These are phyloP conservation scores for Oxyria digyna DNA, from an alignment of 148 eudicot species.

Conservation along the genomic window DNA sequence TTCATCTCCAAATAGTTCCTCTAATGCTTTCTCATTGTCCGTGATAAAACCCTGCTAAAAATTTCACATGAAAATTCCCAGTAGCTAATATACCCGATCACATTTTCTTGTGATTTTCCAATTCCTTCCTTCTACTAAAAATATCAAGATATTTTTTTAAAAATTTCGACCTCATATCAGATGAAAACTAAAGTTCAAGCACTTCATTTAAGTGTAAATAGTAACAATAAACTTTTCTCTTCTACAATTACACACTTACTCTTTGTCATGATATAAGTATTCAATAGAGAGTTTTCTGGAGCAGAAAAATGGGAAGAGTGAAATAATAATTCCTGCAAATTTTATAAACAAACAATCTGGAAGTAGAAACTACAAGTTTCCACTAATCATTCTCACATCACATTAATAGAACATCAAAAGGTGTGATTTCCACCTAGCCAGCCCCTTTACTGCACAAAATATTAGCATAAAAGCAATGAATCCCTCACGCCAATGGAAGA, in stretches of 20 bases:
- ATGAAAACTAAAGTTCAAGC: not conserved
- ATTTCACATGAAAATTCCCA: conserved; percentile 3
- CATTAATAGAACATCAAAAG: not conserved
- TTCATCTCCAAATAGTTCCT: conserved; percentile 86
- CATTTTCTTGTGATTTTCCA: not conserved
- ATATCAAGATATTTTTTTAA: not conserved
- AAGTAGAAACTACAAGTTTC: not conserved
- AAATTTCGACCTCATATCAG: not conserved
- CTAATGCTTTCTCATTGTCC: conserved; percentile 79
- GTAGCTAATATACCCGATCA: not conserved
- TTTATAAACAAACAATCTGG: not conserved
- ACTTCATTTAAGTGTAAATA: not conserved
- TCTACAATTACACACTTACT: not conserved
- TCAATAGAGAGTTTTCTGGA: not conserved
- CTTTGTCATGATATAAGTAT: not conserved
- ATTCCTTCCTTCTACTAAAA: not conserved
- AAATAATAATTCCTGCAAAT: not conserved
- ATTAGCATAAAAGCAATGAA: not conserved
- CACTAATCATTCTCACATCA: not conserved
- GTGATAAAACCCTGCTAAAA: conserved; percentile 66
- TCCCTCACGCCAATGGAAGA: not conserved
- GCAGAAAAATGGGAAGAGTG: not conserved
- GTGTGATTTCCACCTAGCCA: not conserved
- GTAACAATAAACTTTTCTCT: not conserved
- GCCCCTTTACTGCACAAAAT: not conserved